phyloP scores from a whole-genome alignment of 441 rosid species.

The Gossypium aridum region DNA sequence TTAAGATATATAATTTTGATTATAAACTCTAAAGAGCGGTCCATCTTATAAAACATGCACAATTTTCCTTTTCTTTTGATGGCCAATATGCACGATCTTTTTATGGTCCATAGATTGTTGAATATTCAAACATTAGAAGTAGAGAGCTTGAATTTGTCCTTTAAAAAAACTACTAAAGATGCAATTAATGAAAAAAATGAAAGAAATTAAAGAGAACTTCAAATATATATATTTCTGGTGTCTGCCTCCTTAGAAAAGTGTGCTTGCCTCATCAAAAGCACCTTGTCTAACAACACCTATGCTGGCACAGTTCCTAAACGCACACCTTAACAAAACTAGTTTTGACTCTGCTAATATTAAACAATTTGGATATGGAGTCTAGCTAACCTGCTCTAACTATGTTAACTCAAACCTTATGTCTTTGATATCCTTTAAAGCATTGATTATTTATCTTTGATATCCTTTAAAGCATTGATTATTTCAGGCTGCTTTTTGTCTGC shows the following conservation, averaged over 20 bases:
- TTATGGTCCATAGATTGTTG: background rate
- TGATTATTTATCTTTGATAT: background rate
- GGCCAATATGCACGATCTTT: background rate
- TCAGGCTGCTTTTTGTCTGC: background rate
- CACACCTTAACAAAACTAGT: background rate
- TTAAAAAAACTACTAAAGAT: background rate
- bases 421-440: background rate
- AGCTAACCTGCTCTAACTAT: background rate
- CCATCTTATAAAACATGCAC: background rate
- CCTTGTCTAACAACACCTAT: background rate
- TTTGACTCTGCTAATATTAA: background rate
- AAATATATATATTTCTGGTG: background rate
- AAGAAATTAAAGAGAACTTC: background rate
- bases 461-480: background rate
- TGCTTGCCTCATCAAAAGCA: background rate
- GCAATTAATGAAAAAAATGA: background rate
- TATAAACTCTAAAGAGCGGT: background rate
- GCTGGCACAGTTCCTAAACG: background rate
- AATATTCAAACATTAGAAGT: background rate
- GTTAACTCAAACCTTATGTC: background rate
- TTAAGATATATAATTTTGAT: background rate
- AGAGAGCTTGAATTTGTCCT: background rate
- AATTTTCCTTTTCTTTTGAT: background rate
- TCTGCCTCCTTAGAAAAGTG: background rate
- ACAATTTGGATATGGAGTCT: background rate